Evolutionary conservation across 164 flowering plant genomes (phyloP).

Genomic region (Kalanchoe fedtschenkoi): DNA sequence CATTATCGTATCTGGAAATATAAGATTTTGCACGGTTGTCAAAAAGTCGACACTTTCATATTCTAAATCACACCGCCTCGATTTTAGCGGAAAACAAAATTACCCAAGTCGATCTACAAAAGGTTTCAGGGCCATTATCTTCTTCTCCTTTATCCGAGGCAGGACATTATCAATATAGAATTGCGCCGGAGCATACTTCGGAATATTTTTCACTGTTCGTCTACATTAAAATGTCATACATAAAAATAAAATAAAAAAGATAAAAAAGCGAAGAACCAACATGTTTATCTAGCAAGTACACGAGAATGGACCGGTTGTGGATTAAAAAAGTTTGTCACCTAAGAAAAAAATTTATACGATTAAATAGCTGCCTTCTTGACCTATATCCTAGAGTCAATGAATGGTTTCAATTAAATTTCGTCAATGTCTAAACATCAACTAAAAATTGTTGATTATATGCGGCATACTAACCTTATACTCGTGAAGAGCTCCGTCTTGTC

Average conservation of each 20-base stretch:
- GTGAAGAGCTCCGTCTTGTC: slow-evolving; percentile 87
- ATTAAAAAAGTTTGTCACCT: not conserved
- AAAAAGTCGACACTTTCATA: not conserved
- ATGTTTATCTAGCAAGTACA: not conserved
- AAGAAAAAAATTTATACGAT: not conserved
- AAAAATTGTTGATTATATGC: not conserved
- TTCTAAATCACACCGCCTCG: no score
- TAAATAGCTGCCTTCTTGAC: not conserved
- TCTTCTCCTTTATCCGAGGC: slow-evolving; percentile 96
- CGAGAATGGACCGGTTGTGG: not conserved
- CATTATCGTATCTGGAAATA: slow-evolving; percentile 78
- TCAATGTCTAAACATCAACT: not conserved
- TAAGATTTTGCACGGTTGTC: slow-evolving; percentile 1
- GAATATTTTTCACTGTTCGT: slow-evolving; percentile 94
- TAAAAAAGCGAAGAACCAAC: not conserved
- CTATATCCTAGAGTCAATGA: not conserved
- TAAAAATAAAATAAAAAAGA: not conserved
- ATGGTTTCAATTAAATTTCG: not conserved
- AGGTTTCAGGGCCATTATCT: slow-evolving; percentile 96
- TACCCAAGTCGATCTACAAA: slow-evolving; percentile 99
- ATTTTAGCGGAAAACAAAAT: slow-evolving; percentile 12
- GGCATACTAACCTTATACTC: slow-evolving; percentile 63
- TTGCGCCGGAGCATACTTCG: slow-evolving; percentile 94
- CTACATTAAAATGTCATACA: slow-evolving; percentile 31
- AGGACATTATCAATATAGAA: slow-evolving; percentile 96